phyloP scores from a whole-genome alignment of 1,139 yeast genomes.

The Geotrichum macrosporum region DNA sequence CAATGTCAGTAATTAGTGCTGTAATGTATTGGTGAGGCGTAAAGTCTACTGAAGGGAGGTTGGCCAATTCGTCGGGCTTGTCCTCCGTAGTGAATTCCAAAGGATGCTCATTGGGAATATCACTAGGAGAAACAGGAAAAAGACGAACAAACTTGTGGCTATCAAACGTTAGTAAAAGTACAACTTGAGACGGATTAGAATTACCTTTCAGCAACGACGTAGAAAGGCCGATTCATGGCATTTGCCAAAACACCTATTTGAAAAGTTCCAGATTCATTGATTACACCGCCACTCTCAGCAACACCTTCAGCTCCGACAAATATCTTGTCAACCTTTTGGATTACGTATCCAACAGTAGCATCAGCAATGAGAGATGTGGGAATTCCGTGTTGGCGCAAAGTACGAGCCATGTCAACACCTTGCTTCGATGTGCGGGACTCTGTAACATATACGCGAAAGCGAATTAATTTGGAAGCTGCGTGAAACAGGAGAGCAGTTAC shows the following conservation, averaged over 20 bases:
- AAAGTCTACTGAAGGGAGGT: slow-evolving; percentile 66
- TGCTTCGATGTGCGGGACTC: slow-evolving; percentile 86
- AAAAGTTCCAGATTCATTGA: slow-evolving; percentile 91
- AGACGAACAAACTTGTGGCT: slow-evolving; percentile 92
- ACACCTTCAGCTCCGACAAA: slow-evolving; percentile 99
- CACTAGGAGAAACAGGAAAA: slow-evolving; percentile 92
- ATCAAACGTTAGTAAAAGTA: slow-evolving; percentile 5
- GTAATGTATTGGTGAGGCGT: slow-evolving; percentile 96
- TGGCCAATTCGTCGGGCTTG: slow-evolving; percentile 31
- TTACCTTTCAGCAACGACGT: slow-evolving; percentile 73
- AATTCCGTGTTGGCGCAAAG: slow-evolving; percentile 69
- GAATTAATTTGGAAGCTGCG: slow-evolving; percentile 68
- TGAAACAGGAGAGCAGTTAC: slow-evolving; percentile 69
- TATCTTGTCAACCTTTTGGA: slow-evolving; percentile 87
- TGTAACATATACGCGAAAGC: slow-evolving; percentile 88
- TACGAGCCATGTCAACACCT: slow-evolving; percentile 70
- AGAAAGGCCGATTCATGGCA: slow-evolving; percentile 85
- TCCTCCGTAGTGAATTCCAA: slow-evolving; percentile 36
- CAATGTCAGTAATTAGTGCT: slow-evolving; percentile 92
- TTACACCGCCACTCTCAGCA: slow-evolving; percentile 97
- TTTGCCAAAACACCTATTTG: slow-evolving; percentile 93
- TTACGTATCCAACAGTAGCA: slow-evolving; percentile 88
- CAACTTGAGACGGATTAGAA: too few relatives aligned
- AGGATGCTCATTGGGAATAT: slow-evolving; percentile 61
- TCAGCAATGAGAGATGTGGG: slow-evolving; percentile 90